Percentiles rank a stretch among this genome's conserved stretches.
phyloP scores from a whole-genome alignment of 2,329 filamentous ascomycete genomes.

The Furcasterigmium sp. region DNA sequence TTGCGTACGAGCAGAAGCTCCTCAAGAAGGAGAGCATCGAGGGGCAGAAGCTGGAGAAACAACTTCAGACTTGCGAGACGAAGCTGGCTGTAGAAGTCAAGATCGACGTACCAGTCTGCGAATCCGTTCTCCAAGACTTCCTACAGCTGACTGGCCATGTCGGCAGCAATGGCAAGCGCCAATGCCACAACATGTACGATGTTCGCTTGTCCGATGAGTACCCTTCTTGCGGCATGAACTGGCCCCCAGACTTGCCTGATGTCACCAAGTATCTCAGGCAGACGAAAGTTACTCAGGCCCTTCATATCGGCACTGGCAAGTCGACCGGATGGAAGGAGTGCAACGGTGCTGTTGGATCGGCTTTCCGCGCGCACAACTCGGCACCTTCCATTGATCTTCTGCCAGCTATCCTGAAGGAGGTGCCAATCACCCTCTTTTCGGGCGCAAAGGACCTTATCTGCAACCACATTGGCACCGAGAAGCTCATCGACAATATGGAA shows the following conservation, averaged over 20 bases:
- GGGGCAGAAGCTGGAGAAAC: constrained; percentile 60
- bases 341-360: constrained; percentile 67
- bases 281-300: constrained; percentile 69
- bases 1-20: constrained; percentile 70
- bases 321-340: constrained; percentile 90
- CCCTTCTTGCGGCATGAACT: constrained; percentile 92
- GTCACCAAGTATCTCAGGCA: constrained; percentile 83
- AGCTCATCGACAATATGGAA: constrained; percentile 80
- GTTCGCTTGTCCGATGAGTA: constrained; percentile 75
- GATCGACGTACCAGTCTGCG: constrained; percentile 69
- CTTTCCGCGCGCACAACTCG: constrained; percentile 68
- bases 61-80: constrained; percentile 65
- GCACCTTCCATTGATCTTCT: constrained; percentile 69
- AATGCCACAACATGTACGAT: constrained; percentile 96
- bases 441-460: constrained; percentile 94
- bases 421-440: constrained; percentile 84
- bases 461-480: constrained; percentile 92
- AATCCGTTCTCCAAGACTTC: constrained; percentile 69
- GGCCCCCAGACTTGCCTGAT: constrained; percentile 78
- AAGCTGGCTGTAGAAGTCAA: constrained; percentile 45
- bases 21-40: constrained; percentile 61
- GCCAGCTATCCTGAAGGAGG: constrained; percentile 69
- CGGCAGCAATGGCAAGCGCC: constrained; percentile 39
- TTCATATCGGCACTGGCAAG: constrained; percentile 80
- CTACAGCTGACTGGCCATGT: constrained; percentile 58